Evolutionary conservation across 2,329 filamentous ascomycete genomes (phyloP).

Genomic region (Fonsecaea erecta): DNA sequence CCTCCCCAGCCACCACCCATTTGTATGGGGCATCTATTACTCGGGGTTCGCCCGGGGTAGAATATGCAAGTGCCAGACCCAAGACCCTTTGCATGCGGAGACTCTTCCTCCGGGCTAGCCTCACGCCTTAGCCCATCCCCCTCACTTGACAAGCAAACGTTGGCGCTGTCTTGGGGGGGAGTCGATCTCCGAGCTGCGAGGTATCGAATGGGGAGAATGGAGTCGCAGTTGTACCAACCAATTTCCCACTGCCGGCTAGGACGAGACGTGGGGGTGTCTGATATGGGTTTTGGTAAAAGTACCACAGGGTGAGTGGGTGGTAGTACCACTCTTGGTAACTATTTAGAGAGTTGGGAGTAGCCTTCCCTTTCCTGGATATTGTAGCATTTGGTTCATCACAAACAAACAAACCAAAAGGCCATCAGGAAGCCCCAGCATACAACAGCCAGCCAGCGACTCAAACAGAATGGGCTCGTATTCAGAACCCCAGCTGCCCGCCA

Average conservation of each 20-base stretch:
- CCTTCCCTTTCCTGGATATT: neutral
- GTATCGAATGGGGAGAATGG: too few relatives aligned
- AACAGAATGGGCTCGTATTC: slow-evolving; percentile 7
- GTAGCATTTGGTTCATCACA: neutral
- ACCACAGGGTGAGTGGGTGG: too few relatives aligned
- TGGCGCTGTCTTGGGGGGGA: neutral
- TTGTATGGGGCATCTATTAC: neutral
- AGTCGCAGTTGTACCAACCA: too few relatives aligned
- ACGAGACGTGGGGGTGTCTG: neutral
- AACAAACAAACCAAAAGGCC: neutral
- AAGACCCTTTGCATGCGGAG: neutral
- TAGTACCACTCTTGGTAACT: neutral
- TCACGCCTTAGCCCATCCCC: neutral
- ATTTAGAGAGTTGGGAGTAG: neutral
- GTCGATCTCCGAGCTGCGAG: neutral
- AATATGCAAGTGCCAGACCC: neutral
- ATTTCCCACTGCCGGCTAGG: too few relatives aligned
- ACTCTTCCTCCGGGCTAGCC: neutral
- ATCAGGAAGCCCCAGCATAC: neutral
- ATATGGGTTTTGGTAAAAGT: neutral
- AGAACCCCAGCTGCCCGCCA: neutral
- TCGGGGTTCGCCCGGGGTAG: neutral
- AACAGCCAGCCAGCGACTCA: neutral
- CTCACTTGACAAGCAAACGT: neutral
- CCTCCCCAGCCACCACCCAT: neutral